These are phyloP conservation scores for Leishmania arabica DNA, from an alignment of 208 protist genomes.

Conservation along the genomic window DNA sequence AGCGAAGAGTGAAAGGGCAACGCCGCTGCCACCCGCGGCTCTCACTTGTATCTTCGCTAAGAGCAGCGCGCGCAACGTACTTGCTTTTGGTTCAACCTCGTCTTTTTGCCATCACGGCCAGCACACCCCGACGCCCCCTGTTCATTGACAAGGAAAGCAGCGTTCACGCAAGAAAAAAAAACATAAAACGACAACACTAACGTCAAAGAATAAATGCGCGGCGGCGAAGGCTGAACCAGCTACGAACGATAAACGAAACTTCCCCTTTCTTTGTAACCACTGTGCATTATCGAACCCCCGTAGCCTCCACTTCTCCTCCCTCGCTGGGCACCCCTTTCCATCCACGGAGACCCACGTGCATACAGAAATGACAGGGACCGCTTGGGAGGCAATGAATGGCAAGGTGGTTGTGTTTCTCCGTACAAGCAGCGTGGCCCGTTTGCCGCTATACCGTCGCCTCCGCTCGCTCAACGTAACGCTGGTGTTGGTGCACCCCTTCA, in stretches of 20 bases:
- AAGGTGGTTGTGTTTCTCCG: slow-evolving; percentile 71
- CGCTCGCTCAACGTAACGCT: slow-evolving; percentile 41
- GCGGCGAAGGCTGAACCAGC: background rate
- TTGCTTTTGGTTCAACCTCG: background rate
- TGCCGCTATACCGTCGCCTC: slow-evolving; percentile 64
- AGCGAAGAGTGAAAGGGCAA: background rate
- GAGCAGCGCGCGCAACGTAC: background rate
- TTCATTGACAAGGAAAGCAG: background rate
- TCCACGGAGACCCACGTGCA: background rate
- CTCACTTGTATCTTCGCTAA: background rate
- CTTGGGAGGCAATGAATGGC: slow-evolving; percentile 38
- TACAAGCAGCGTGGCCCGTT: slow-evolving; percentile 67
- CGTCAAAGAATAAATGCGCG: background rate
- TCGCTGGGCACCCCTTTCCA: background rate
- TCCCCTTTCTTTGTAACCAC: background rate
- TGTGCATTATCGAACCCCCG: background rate
- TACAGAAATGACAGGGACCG: background rate
- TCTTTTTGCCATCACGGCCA: background rate
- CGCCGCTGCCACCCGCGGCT: background rate
- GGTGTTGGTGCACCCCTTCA: slow-evolving; percentile 54
- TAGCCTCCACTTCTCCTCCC: background rate
- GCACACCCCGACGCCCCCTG: background rate
- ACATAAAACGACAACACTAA: background rate
- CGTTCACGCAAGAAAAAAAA: background rate
- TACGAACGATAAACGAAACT: background rate